Base-by-base conservation (phyloP, 176 grass and related monocot species). In the Areca catechu region DNA sequence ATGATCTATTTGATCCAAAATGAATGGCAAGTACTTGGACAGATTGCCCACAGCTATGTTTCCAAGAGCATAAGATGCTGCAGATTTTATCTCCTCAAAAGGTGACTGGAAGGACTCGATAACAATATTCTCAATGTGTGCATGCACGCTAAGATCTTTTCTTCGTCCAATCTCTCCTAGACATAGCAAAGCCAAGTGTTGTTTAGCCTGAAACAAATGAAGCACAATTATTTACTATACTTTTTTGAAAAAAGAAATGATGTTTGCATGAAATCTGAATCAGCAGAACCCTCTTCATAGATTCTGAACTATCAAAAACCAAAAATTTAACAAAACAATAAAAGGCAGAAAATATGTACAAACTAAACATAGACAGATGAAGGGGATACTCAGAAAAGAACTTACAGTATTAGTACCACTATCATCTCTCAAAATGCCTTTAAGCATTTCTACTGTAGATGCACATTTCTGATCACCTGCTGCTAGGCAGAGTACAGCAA, bases 51-150 rank as follows among this genome's bases (percentile, higher is more conserved):
- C 89, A 70, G 89, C 89, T 67, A 95, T 95, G 56, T 88, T 95
- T 68, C 89, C 89, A 52, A 95, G 84, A 60, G 89, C 84, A 79
- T 95, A 95, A 37, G 89, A 95, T 49, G 89, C 84, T 63, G 89
- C 89, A 59, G 89, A 95, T 47, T 88, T 95, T 28, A 95, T 95
- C 77, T 95, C 89, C 78, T 95, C 89, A 73, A 95, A 95, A 73
- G 89, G 89, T 51, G 89, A 95, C 55, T 88, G 89, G 75, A 95
- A 95, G n/a, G 89, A 95, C 61, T 95, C 89, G 23, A 95, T 95
- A 48, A 95, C 89, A 58, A 95, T 95, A 64, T 84, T 88, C 75
- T 95, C 89, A n/a, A 95, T 88, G 48, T 95, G 80, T 71, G 50
- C 67, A 74, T 95, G 89, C 57, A 68, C 57, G 64, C 84, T 95